Percentiles rank a stretch among this genome's conserved stretches.
Conservation (phyloP, 441 rosid genomes). For the Gossypium trilobum region DNA sequence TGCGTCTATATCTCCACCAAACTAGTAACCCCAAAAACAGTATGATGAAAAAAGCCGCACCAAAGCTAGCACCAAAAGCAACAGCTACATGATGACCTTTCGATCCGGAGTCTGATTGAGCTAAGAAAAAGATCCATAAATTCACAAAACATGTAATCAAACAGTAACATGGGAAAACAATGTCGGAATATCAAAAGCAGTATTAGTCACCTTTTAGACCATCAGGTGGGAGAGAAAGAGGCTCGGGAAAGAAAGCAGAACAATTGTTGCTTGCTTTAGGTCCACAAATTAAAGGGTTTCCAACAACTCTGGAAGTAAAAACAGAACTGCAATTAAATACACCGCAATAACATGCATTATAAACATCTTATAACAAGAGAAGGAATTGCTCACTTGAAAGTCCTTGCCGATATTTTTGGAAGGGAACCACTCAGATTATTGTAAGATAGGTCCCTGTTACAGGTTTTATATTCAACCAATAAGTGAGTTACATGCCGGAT, state of each 20-base stretch:
- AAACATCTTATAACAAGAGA: not conserved
- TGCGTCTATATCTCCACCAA: slow-evolving; percentile 79
- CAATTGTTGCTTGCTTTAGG: slow-evolving; percentile 54
- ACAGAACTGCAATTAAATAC: not conserved
- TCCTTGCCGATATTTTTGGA: slow-evolving; percentile 27
- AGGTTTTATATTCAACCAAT: slow-evolving; percentile 7
- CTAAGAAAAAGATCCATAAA: slow-evolving; percentile 24
- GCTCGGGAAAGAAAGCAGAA: slow-evolving; percentile 61
- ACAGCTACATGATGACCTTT: slow-evolving; percentile 55
- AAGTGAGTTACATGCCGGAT: not conserved
- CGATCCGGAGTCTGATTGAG: slow-evolving; percentile 39
- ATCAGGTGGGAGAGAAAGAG: slow-evolving; percentile 74
- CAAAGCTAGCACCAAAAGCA: slow-evolving; percentile 73
- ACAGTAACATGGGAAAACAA: not conserved
- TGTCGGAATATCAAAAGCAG: not conserved
- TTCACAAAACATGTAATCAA: not conserved
- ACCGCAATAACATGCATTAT: not conserved
- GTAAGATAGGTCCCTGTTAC: slow-evolving; percentile 70
- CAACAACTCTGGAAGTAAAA: slow-evolving; percentile 43
- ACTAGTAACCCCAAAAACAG: slow-evolving; percentile 46
- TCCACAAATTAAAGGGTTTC: slow-evolving; percentile 73
- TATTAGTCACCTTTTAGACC: slow-evolving; percentile 37
- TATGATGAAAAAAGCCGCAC: slow-evolving; percentile 55
- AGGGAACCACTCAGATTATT: slow-evolving; percentile 79
- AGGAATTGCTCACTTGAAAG: slow-evolving; percentile 9